These are phyloP conservation scores for Xylaria bambusicola DNA, from an alignment of 495 filamentous ascomycete genomes.

Conservation along the genomic window DNA sequence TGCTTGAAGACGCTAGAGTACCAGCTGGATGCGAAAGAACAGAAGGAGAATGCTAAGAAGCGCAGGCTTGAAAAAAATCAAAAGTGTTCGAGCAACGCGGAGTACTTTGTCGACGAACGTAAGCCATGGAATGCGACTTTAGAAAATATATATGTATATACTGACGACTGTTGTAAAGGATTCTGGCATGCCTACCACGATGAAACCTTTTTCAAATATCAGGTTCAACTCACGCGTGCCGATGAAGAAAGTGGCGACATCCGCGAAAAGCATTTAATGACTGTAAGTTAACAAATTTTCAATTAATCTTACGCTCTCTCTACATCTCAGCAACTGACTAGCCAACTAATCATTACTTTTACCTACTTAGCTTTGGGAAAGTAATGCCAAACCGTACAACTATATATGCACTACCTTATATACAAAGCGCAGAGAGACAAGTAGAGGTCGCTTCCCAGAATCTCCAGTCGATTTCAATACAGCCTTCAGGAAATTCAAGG, in stretches of 20 bases:
- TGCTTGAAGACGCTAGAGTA: slow-evolving; percentile 26
- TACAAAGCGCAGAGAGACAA: slow-evolving; percentile 31
- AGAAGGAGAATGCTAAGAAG: slow-evolving; percentile 21
- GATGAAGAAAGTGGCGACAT: slow-evolving; percentile 25
- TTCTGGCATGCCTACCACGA: slow-evolving; percentile 36
- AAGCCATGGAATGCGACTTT: slow-evolving; percentile 32
- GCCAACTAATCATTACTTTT: too few species aligned
- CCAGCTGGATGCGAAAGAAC: slow-evolving; percentile 20
- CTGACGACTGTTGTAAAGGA: slow-evolving; percentile 5
- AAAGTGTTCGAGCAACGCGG: slow-evolving; percentile 51
- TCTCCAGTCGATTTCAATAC: slow-evolving; percentile 26
- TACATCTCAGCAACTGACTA: neutral
- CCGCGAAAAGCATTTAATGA: slow-evolving; percentile 36
- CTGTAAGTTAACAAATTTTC: slow-evolving; percentile 29
- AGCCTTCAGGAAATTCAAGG: slow-evolving; percentile 52
- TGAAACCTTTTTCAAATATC: slow-evolving; percentile 36
- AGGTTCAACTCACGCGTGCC: slow-evolving; percentile 32
- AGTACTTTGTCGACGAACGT: slow-evolving; percentile 28
- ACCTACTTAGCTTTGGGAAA: slow-evolving; percentile 46
- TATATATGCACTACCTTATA: slow-evolving; percentile 45
- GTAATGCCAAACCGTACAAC: slow-evolving; percentile 42
- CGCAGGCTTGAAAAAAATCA: slow-evolving; percentile 44
- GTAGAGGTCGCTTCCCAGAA: slow-evolving; percentile 25
- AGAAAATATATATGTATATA: neutral
- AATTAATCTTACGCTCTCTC: neutral